Evolutionary conservation across 2,329 filamentous ascomycete species (phyloP).

Genomic region (Arachnomyces sp.): DNA sequence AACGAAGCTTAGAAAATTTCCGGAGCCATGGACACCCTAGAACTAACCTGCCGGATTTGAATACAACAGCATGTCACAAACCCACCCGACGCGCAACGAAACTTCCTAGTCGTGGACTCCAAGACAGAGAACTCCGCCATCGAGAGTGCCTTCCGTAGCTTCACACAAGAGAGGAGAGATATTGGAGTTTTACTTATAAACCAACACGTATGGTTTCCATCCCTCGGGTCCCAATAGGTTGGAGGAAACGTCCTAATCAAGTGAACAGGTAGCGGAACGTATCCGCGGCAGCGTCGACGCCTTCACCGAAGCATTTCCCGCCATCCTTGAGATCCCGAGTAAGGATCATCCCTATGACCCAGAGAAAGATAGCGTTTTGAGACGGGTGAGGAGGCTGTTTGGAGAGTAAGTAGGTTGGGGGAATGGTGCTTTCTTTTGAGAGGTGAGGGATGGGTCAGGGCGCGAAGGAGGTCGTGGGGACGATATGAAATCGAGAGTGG

Average conservation of each 20-base stretch:
- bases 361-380: slow-evolving; percentile 95
- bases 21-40: neutral
- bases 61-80: slow-evolving; percentile 74
- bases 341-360: slow-evolving; percentile 99
- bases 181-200: slow-evolving; percentile 97
- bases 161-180: slow-evolving; percentile 85
- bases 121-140: slow-evolving; percentile 88
- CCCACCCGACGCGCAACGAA: slow-evolving; percentile 84
- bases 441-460: neutral
- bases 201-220: slow-evolving; percentile 65
- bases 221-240: neutral
- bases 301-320: slow-evolving; percentile 92
- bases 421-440: neutral
- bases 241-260: slow-evolving; percentile 1
- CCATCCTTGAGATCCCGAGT: slow-evolving; percentile 90
- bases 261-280: slow-evolving; percentile 72
- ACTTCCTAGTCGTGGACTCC: slow-evolving; percentile 91
- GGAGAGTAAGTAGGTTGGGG: slow-evolving; percentile 42
- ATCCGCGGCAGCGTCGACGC: slow-evolving; percentile 87
- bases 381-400: slow-evolving; percentile 69
- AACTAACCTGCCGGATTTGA: slow-evolving; percentile 1
- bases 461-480: neutral
- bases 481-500: too few species aligned
- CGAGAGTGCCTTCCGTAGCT: slow-evolving; percentile 81
- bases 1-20: neutral